Percentiles rank a stretch among this genome's conserved stretches.
Evolutionary conservation across 1,284 basidiomycete genomes (phyloP).

Genomic region (Cryptococcus hybrid): DNA sequence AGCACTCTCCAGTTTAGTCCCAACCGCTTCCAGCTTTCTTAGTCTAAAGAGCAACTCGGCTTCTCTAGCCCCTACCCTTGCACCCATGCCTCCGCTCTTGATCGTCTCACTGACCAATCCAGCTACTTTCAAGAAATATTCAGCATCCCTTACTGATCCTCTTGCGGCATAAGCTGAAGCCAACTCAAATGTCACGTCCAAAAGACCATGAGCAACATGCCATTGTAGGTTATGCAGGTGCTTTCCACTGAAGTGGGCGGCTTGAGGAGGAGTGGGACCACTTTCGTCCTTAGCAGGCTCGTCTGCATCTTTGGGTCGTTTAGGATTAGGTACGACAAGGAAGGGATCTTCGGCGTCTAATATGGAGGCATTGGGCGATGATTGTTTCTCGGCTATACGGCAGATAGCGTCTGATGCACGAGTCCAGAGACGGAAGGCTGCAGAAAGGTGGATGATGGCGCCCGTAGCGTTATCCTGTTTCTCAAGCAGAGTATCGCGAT

Average conservation of each 20-base stretch:
- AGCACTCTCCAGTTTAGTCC: conserved; percentile 58
- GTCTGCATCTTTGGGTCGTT: conserved; percentile 35
- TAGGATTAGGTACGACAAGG: conserved; percentile 12
- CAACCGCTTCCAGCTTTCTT: conserved; percentile 59
- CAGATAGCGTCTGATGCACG: conserved; percentile 69
- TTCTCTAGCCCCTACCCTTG: conserved; percentile 62
- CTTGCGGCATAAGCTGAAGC: conserved; percentile 62
- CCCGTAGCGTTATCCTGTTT: conserved; percentile 64
- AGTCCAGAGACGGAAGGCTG: conserved; percentile 74
- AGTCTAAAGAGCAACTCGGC: conserved; percentile 68
- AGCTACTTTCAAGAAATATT: conserved; percentile 75
- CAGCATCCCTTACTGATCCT: conserved; percentile 75
- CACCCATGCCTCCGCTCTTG: conserved; percentile 62
- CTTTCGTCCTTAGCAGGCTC: conserved; percentile 35
- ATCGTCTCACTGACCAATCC: conserved; percentile 64
- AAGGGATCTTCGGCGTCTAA: conserved; percentile 27
- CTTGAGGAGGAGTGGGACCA: conserved; percentile 24
- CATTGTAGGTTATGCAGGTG: conserved; percentile 65
- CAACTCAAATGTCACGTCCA: conserved; percentile 64
- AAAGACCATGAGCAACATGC: conserved; percentile 55
- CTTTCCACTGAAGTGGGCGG: conserved; percentile 25
- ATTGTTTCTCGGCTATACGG: conserved; percentile 54
- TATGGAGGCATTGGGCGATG: conserved; percentile 24
- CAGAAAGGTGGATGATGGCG: conserved; percentile 63
- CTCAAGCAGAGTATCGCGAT: background rate